Conservation (phyloP, 1,284 basidiomycete genomes). For the Trametes pubescens region DNA sequence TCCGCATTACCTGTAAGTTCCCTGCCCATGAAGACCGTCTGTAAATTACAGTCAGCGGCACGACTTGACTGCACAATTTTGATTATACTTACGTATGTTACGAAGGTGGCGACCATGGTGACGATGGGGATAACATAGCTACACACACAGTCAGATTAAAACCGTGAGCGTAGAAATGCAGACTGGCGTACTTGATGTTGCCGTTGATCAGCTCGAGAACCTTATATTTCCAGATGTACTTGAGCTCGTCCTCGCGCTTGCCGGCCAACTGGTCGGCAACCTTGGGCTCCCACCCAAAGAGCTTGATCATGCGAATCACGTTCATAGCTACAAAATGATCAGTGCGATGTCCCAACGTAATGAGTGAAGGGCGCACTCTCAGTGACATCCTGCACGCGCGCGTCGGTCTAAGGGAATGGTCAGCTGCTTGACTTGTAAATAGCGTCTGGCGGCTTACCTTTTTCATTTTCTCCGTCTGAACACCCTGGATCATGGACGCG, state of each 20-base stretch:
- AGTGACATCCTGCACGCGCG: slow-evolving; percentile 56
- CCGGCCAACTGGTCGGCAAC: slow-evolving; percentile 52
- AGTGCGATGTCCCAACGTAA: neutral
- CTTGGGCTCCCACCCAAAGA: slow-evolving; percentile 65
- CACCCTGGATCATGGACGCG: slow-evolving; percentile 41
- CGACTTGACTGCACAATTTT: neutral
- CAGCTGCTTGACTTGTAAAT: neutral
- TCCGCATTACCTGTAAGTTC: slow-evolving; percentile 34
- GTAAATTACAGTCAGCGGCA: neutral
- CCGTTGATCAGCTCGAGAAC: slow-evolving; percentile 48
- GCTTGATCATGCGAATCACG: slow-evolving; percentile 60
- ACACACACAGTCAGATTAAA: slow-evolving; percentile 34
- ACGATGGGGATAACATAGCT: slow-evolving; percentile 68
- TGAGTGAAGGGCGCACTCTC: slow-evolving; percentile 45
- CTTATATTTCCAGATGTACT: slow-evolving; percentile 53
- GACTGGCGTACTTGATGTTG: slow-evolving; percentile 45
- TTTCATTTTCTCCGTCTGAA: slow-evolving; percentile 44
- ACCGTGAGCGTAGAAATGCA: neutral
- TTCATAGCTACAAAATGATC: slow-evolving; percentile 41
- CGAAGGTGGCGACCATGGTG: slow-evolving; percentile 77
- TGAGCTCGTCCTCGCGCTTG: slow-evolving; percentile 62
- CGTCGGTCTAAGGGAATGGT: slow-evolving; percentile 48
- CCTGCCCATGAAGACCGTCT: slow-evolving; percentile 49
- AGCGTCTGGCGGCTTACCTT: slow-evolving; percentile 26
- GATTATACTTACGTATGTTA: slow-evolving; percentile 53